These are phyloP conservation scores for Pseudognaphalium luteoalbum DNA, from an alignment of 129 eudicot genomes.

Conservation along the genomic window DNA sequence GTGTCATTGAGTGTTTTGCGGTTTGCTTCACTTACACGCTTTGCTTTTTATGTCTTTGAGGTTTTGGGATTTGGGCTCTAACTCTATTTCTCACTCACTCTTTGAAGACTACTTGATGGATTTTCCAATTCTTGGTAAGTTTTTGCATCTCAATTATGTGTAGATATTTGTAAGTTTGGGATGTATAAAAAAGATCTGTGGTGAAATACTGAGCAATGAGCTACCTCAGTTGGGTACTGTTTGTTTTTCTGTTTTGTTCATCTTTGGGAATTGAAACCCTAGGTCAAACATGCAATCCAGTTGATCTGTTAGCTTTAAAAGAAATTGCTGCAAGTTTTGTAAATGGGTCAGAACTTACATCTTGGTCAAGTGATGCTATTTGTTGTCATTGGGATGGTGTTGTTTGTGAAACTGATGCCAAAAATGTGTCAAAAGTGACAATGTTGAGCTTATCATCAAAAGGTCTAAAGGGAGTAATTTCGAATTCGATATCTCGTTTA, in stretches of 20 bases:
- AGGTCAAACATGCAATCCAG: conserved; percentile 58
- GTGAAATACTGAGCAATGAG: conserved; percentile 23
- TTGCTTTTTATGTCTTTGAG: conserved; percentile 42
- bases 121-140: background rate
- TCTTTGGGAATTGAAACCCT: conserved; percentile 44
- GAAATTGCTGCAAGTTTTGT: conserved; percentile 55
- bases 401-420: conserved; percentile 46
- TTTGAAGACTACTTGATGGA: background rate
- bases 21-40: conserved; percentile 48
- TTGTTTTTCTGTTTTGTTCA: conserved; percentile 41
- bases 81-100: conserved; percentile 7
- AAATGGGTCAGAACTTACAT: conserved; percentile 49
- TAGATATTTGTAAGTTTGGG: conserved; percentile 12
- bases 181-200: background rate
- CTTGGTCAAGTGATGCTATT: conserved; percentile 54
- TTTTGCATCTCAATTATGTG: conserved; percentile 1
- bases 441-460: conserved; percentile 49
- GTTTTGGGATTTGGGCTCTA: conserved; percentile 60
- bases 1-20: conserved; percentile 43
- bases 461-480: conserved; percentile 66
- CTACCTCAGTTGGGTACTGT: conserved; percentile 44
- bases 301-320: conserved; percentile 66
- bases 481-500: conserved; percentile 51
- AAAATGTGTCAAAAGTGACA: conserved; percentile 39
- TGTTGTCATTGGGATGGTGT: conserved; percentile 97